phyloP scores from a whole-genome alignment of 805 yeast species.

The Ogataea degrootiae region DNA sequence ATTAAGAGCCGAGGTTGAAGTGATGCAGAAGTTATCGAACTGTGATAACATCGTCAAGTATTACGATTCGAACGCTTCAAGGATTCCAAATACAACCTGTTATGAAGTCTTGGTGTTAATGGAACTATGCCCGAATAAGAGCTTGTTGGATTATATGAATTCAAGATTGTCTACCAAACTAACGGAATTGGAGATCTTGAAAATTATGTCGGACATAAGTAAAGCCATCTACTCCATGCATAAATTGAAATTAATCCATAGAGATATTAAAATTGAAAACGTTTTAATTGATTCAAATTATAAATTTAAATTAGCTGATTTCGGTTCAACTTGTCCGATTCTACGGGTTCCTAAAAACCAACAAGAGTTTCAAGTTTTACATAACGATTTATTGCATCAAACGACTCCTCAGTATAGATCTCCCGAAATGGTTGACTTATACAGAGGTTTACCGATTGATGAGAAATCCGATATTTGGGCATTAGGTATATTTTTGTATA shows the following conservation, averaged over 20 bases:
- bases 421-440: constrained; percentile 94
- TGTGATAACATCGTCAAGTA: constrained; percentile 61
- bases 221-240: constrained; percentile 86
- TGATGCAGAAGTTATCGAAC: constrained; percentile 60
- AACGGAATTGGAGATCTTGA: constrained; percentile 68
- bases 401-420: constrained; percentile 95
- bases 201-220: constrained; percentile 78
- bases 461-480: constrained; percentile 98
- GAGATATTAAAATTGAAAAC: constrained; percentile 93
- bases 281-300: constrained; percentile 71
- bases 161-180: constrained; percentile 74
- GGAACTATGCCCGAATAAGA: constrained; percentile 88
- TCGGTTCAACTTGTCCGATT: constrained; percentile 79
- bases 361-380: constrained; percentile 67
- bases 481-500: constrained; percentile 84
- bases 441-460: constrained; percentile 78
- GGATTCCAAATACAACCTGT: constrained; percentile 39
- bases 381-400: constrained; percentile 81
- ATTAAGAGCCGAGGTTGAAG: constrained; percentile 71
- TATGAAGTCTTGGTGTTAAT: constrained; percentile 88
- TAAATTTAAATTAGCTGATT: constrained; percentile 83
- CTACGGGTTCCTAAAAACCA: constrained; percentile 71
- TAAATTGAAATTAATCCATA: constrained; percentile 68
- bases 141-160: constrained; percentile 90
- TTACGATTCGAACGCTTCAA: constrained; percentile 72